Evolutionary conservation across 306 rosid genomes (phyloP).

Genomic region (Inga leiocalycina): DNA sequence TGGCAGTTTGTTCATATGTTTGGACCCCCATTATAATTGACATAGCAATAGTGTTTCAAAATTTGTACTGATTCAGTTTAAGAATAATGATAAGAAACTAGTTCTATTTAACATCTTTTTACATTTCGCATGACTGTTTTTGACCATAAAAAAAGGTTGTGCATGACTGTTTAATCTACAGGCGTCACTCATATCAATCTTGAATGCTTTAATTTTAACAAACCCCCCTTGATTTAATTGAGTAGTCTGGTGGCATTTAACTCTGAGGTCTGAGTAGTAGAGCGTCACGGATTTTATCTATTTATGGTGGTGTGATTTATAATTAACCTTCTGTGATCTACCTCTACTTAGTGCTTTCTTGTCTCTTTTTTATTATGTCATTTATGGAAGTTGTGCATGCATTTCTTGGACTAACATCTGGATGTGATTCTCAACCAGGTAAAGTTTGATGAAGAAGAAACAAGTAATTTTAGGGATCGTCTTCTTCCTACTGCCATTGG

Average conservation of each 20-base stretch:
- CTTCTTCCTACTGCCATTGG: conserved; percentile 95
- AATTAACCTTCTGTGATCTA: conserved; percentile 7
- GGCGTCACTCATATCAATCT: conserved; percentile 4
- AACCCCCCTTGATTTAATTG: background rate
- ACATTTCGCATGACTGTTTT: background rate
- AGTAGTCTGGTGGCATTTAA: conserved; percentile 13
- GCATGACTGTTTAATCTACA: background rate
- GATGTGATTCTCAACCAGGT: conserved; percentile 54
- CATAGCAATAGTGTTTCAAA: background rate
- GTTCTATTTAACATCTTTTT: background rate
- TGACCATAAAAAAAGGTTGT: background rate
- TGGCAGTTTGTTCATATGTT: background rate
- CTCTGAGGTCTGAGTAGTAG: background rate
- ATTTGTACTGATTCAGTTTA: background rate
- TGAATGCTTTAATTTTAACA: conserved; percentile 26
- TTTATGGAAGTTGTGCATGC: conserved; percentile 31
- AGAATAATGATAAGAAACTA: background rate
- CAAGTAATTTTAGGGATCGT: conserved; percentile 65
- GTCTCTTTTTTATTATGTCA: conserved; percentile 2
- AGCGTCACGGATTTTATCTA: conserved; percentile 3
- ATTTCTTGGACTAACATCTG: conserved; percentile 39
- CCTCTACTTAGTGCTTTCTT: conserved; percentile 8
- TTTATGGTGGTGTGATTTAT: conserved; percentile 5
- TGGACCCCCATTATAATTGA: background rate
- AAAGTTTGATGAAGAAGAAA: conserved; percentile 83